Conservation (phyloP, 768 basidiomycete genomes). For the Gloeopeniophorella convolvens region DNA sequence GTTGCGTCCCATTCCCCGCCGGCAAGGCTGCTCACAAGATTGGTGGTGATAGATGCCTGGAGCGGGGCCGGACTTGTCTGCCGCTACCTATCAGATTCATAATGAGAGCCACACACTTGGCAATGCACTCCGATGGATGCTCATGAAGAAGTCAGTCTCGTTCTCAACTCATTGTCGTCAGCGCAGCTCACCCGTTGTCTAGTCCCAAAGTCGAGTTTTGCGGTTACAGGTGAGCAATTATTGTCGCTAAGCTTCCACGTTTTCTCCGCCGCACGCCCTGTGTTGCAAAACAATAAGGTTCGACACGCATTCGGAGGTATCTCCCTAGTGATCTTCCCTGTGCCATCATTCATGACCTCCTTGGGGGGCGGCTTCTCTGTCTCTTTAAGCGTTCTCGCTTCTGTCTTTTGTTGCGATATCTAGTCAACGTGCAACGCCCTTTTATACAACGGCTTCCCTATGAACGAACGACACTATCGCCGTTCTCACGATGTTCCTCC, state of each 20-base stretch:
- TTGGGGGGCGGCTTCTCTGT: not conserved
- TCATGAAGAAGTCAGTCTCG: conserved; percentile 88
- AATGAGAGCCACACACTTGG: conserved; percentile 97
- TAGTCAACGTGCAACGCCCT: too few species aligned
- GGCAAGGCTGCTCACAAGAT: not conserved
- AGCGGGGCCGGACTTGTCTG: conserved; percentile 72
- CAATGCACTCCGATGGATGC: conserved; percentile 92
- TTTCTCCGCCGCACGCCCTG: not conserved
- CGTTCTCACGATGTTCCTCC: not conserved
- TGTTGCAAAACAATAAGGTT: conserved; percentile 2
- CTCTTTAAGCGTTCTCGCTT: too few species aligned
- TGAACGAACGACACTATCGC: too few species aligned
- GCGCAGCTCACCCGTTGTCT: conserved; percentile 8
- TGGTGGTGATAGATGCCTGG: conserved; percentile 61
- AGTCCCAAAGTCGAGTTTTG: conserved; percentile 98
- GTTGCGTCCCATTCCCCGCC: not conserved
- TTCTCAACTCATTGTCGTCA: not conserved
- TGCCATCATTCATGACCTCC: not conserved
- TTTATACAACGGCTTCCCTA: too few species aligned
- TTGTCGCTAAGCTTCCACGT: conserved; percentile 5
- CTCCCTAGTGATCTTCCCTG: not conserved
- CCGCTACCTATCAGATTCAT: conserved; percentile 86
- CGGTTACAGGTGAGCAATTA: conserved; percentile 74
- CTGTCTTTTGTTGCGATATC: too few species aligned
- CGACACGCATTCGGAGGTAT: not conserved